Evolutionary conservation across 306 rosid species (phyloP).

Genomic region (Pyrus bretschneideri): DNA sequence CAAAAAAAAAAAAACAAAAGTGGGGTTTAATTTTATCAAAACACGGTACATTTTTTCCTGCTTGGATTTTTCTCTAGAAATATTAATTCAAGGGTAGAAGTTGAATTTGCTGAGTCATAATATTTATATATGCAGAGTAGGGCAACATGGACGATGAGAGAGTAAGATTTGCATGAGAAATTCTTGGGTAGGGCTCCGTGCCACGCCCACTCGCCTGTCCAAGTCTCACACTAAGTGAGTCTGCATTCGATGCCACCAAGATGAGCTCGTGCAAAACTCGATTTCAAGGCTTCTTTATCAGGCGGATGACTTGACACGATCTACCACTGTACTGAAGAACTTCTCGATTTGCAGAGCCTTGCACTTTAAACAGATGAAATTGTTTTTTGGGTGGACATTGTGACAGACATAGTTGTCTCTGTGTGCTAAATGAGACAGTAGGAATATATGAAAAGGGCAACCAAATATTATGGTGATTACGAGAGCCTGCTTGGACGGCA

Average conservation of each 20-base stretch:
- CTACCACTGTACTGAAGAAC: not conserved
- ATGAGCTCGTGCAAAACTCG: not conserved
- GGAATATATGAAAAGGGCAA: constrained; percentile 30
- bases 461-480: constrained; percentile 20
- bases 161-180: not conserved
- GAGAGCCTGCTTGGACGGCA: not conserved
- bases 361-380: constrained; percentile 15
- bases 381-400: constrained; percentile 16
- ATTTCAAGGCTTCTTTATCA: not conserved
- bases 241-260: not conserved
- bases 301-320: not conserved
- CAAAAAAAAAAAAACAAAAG: too few species aligned
- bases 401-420: constrained; percentile 36
- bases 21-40: not conserved
- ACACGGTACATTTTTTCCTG: not conserved
- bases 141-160: not conserved
- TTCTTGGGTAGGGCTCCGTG: not conserved
- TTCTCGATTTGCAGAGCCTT: not conserved
- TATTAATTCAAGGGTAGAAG: not conserved
- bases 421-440: constrained; percentile 30
- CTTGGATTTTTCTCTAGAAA: not conserved
- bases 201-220: not conserved
- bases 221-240: not conserved
- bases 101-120: not conserved
- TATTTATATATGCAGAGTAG: not conserved